Evolutionary conservation across 2,329 filamentous ascomycete species (phyloP).

Genomic region (Volutella citrinella): DNA sequence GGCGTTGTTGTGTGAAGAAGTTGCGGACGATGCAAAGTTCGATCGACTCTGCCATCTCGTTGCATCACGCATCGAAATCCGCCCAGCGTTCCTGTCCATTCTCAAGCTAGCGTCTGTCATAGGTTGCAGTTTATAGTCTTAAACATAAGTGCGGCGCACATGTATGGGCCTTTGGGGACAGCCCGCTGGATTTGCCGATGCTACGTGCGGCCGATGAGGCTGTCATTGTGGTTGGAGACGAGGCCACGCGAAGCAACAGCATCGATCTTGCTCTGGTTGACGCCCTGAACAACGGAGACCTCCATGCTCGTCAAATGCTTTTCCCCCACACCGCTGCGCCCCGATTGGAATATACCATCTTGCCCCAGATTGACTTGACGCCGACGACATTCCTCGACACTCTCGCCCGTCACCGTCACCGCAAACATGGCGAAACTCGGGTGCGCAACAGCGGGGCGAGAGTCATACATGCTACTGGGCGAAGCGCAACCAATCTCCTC

Average conservation of each 20-base stretch:
- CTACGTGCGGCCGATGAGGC: conserved; percentile 49
- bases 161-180: conserved; percentile 61
- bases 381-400: conserved; percentile 20
- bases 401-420: conserved; percentile 14
- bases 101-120: conserved; percentile 37
- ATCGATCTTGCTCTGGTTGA: conserved; percentile 47
- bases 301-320: conserved; percentile 45
- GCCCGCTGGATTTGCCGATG: conserved; percentile 57
- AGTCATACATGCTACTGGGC: conserved; percentile 44
- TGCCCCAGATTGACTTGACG: conserved; percentile 40
- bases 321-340: conserved; percentile 37
- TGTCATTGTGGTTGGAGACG: conserved; percentile 52
- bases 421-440: neutral
- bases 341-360: conserved; percentile 38
- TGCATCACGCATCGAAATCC: conserved; percentile 38
- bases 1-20: conserved; percentile 49
- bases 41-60: conserved; percentile 43
- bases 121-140: too few species aligned
- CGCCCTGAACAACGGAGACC: conserved; percentile 37
- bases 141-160: too few species aligned
- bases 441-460: too few species aligned
- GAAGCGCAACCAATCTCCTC: conserved; percentile 46
- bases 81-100: conserved; percentile 46
- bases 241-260: conserved; percentile 42
- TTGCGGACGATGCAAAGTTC: conserved; percentile 33